Percentiles rank a stretch among this genome's conserved stretches.
phyloP scores from a whole-genome alignment of 176 grass and related monocot genomes.

The Oryza rufipogon region DNA sequence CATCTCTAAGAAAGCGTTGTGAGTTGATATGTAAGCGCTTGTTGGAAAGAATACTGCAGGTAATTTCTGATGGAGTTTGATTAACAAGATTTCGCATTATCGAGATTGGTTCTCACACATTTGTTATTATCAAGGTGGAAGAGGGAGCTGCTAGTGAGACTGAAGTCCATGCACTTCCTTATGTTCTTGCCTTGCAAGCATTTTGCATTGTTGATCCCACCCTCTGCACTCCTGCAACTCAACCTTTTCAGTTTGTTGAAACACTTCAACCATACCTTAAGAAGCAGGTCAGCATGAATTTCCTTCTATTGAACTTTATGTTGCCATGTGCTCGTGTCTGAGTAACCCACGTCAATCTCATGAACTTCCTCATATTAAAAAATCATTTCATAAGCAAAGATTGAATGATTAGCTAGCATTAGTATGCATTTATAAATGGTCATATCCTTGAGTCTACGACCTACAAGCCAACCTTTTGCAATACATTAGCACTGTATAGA shows the following conservation, averaged over 20 bases:
- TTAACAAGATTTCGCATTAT: constrained; percentile 31
- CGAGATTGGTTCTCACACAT: constrained; percentile 30
- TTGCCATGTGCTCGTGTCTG: constrained; percentile 24
- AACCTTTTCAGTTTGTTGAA: constrained; percentile 97
- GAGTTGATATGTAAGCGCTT: constrained; percentile 90
- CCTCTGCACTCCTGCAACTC: constrained; percentile 87
- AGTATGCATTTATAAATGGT: not conserved
- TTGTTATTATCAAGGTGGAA: constrained; percentile 74
- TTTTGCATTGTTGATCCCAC: constrained; percentile 96
- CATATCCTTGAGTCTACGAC: constrained; percentile 5
- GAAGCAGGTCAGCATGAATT: constrained; percentile 69
- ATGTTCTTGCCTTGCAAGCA: constrained; percentile 93
- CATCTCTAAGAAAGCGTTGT: constrained; percentile 84
- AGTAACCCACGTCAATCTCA: constrained; percentile 32
- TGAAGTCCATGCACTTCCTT: constrained; percentile 78
- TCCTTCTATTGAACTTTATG: constrained; percentile 27
- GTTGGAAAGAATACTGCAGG: constrained; percentile 99
- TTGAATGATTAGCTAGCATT: not conserved
- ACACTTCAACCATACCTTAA: constrained; percentile 99
- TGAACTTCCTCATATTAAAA: constrained; percentile 2
- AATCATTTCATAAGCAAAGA: constrained; percentile 1
- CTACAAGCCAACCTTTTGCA: not conserved
- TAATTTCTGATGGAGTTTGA: constrained; percentile 43
- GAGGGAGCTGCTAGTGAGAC: constrained; percentile 77
- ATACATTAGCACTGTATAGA: not conserved